Evolutionary conservation across 345 rosid genomes (phyloP), one percentile per base, ranked within the genome.

Genomic region (Lepidium sativum): DNA sequence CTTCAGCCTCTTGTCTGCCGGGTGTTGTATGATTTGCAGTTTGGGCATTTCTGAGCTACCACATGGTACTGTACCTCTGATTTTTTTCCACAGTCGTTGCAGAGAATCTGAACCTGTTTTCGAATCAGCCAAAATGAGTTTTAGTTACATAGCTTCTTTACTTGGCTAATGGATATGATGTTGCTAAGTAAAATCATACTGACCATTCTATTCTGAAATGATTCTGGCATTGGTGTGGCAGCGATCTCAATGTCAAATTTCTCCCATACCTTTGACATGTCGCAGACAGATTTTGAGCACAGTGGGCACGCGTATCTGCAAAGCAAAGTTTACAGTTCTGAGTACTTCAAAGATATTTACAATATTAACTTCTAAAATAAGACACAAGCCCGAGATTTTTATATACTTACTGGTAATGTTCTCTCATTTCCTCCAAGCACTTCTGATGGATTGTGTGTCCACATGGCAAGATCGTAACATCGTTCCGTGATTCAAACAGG

Each of bases 221-320:
- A 63, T 62, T 84, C 90, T 5, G 96, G 96, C 94, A 88, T 80
- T 16, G 98, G 96, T 13, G 83, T 84, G 70, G 95, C 80, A 1
- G 95, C 92, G 13, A 88, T 91, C 77, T 88, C 95, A 80, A 63
- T 44, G 32, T 88, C 98, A 25, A 81, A 77, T 69, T 84, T 88
- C 81, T 91, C 98, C 96, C 96, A 91, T 12, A 86, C 94, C 73
- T 77, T 79, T 37, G 97, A 91, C 97, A 91, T 88, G 54, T 91
- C 97, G 69, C 96, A 86, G 2, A 88, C 95, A 0, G 98, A 88
- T 68, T 86, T 91, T 4, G 90, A 88, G 74, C 98, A 91, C 20
- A 91, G 78, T 8, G 97, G 98, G 74, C 96, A 91, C 0, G 98
- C 86, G 65, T 81, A 91, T 67, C 97, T 91, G 78, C 59, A 0